Conservation (phyloP, 1,284 basidiomycete species). For the Naganishia albida region DNA sequence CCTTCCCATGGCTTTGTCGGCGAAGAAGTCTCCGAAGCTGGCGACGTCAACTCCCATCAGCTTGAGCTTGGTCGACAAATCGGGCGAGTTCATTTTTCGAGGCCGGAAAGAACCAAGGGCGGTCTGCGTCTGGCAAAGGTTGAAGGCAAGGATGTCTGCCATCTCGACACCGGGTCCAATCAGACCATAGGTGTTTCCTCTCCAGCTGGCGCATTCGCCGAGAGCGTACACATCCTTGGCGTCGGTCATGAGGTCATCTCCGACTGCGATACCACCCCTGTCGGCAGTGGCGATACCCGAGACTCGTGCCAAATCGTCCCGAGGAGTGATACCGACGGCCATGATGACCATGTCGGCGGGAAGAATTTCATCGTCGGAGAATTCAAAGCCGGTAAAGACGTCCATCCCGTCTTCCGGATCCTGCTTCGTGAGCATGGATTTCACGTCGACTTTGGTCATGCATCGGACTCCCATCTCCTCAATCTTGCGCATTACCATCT, state of each 20-base stretch:
- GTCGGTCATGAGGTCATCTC: constrained; percentile 63
- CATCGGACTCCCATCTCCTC: constrained; percentile 67
- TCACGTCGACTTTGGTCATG: constrained; percentile 60
- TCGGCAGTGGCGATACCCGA: constrained; percentile 60
- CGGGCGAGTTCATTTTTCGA: constrained; percentile 63
- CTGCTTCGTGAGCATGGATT: constrained; percentile 47
- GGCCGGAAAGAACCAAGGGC: constrained; percentile 57
- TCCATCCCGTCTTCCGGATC: constrained; percentile 50
- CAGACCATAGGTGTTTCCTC: constrained; percentile 67
- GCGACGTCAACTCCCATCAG: constrained; percentile 71
- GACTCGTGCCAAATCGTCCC: constrained; percentile 65
- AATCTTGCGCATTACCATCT: constrained; percentile 68
- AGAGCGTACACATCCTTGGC: constrained; percentile 68
- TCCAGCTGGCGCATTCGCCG: constrained; percentile 73
- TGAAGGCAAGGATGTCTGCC: constrained; percentile 74
- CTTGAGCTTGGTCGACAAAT: constrained; percentile 66
- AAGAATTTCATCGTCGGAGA: constrained; percentile 56
- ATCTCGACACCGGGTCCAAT: constrained; percentile 73
- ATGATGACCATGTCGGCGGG: constrained; percentile 63
- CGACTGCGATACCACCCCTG: constrained; percentile 64
- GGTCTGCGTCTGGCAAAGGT: constrained; percentile 63
- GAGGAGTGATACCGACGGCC: constrained; percentile 68
- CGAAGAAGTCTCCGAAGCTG: constrained; percentile 68
- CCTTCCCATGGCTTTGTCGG: constrained; percentile 57
- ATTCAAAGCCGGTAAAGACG: constrained; percentile 58